phyloP scores from a whole-genome alignment of 495 filamentous ascomycete genomes.

The Lepidopterella palustris region DNA sequence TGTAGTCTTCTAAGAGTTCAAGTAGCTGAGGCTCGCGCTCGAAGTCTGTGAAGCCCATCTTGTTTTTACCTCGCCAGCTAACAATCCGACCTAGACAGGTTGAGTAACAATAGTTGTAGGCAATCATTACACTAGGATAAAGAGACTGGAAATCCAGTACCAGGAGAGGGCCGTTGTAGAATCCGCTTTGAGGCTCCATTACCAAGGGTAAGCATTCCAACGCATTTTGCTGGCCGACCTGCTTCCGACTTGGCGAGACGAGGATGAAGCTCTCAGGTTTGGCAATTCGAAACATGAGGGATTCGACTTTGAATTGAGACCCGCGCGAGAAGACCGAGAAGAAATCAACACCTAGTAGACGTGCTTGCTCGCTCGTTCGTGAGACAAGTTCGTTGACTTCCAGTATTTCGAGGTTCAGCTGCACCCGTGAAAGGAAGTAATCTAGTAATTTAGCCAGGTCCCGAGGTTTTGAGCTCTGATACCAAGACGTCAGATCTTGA shows the following conservation, averaged over 20 bases:
- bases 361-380: conserved; percentile 88
- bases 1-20: conserved; percentile 71
- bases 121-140: conserved; percentile 97
- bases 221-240: conserved; percentile 90
- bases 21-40: conserved; percentile 65
- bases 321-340: conserved; percentile 90
- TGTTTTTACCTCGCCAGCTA: conserved; percentile 82
- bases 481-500: conserved; percentile 74
- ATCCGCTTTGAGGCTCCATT: conserved; percentile 95
- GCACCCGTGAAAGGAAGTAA: conserved; percentile 70
- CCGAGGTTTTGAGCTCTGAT: conserved; percentile 55
- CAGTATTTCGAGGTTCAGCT: conserved; percentile 82
- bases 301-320: conserved; percentile 97
- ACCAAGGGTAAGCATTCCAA: conserved; percentile 91
- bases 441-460: conserved; percentile 69
- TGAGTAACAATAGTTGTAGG: conserved; percentile 98
- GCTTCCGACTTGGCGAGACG: conserved; percentile 80
- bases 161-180: conserved; percentile 82
- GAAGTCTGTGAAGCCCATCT: conserved; percentile 91
- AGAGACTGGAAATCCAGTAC: conserved; percentile 95
- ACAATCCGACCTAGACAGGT: conserved; percentile 84
- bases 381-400: conserved; percentile 84
- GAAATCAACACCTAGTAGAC: conserved; percentile 90
- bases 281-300: conserved; percentile 95
- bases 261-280: conserved; percentile 94